Evolutionary conservation across 192 early-diverging fungal genomes (phyloP).

Genomic region (Jimgerdemannia lactiflua): DNA sequence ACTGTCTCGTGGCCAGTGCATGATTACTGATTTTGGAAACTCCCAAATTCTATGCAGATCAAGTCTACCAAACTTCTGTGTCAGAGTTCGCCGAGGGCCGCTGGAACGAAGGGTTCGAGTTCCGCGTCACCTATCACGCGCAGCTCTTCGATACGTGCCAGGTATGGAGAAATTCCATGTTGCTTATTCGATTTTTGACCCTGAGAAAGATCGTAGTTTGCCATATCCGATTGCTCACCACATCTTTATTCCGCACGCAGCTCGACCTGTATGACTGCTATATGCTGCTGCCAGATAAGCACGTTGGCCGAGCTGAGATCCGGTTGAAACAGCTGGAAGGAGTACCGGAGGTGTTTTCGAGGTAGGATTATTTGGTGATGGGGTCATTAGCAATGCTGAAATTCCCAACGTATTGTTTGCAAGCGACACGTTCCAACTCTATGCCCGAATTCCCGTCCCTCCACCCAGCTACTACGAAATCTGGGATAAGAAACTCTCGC

Average conservation of each 20-base stretch:
- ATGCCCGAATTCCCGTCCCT: neutral
- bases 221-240: no score
- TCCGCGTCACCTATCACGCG: conserved; percentile 64
- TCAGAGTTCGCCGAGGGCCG: conserved; percentile 50
- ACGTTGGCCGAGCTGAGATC: conserved; percentile 68
- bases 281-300: conserved; percentile 58
- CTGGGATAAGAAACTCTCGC: conserved; percentile 67
- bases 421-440: neutral
- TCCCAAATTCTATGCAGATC: conserved; percentile 33
- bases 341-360: conserved; percentile 66
- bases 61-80: conserved; percentile 60
- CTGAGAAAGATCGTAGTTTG: no score
- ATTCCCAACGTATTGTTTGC: neutral
- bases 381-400: no score
- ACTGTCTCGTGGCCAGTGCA: no score
- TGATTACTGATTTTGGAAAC: no score
- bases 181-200: neutral
- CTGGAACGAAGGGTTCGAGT: conserved; percentile 75
- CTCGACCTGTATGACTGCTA: conserved; percentile 66
- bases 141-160: conserved; percentile 68
- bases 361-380: conserved; percentile 11
- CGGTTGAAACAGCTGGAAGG: conserved; percentile 54
- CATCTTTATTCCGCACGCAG: conserved; percentile 22
- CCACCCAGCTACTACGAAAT: conserved; percentile 63
- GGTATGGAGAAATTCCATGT: conserved; percentile 8